phyloP scores from a whole-genome alignment of 2,329 filamentous ascomycete genomes.

The Nemania abortiva region DNA sequence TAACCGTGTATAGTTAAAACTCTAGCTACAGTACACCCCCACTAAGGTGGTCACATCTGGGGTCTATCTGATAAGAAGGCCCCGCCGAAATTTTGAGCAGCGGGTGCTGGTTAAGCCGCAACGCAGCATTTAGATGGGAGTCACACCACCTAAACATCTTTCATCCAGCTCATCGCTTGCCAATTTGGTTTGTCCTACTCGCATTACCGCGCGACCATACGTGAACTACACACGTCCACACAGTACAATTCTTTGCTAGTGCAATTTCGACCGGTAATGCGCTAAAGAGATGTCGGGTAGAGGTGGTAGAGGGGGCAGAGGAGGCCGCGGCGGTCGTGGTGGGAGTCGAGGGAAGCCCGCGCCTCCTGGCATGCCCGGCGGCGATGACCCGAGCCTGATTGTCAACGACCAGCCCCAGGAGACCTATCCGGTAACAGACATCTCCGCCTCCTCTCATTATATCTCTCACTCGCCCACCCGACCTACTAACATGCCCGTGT shows the following conservation, averaged over 20 bases:
- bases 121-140: no score
- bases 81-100: no score
- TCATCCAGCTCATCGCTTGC: no score
- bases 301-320: conserved; percentile 65
- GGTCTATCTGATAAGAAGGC: not conserved
- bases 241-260: not conserved
- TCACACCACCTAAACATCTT: no score
- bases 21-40: not conserved
- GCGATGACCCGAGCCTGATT: conserved; percentile 63
- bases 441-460: not conserved
- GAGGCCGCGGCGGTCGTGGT: conserved; percentile 62
- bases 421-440: conserved; percentile 63
- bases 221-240: not conserved
- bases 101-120: no score
- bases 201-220: not conserved
- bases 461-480: not conserved
- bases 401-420: conserved; percentile 68
- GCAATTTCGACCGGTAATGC: conserved; percentile 15
- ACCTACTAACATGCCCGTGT: conserved; percentile 25
- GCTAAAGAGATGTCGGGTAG: conserved; percentile 62
- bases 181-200: not conserved
- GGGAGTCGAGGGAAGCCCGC: conserved; percentile 57
- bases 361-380: conserved; percentile 62
- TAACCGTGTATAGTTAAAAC: no score
- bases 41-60: not conserved